Evolutionary conservation across 352 stramenopile genomes (phyloP).

Genomic region (Phytophthora cajani): DNA sequence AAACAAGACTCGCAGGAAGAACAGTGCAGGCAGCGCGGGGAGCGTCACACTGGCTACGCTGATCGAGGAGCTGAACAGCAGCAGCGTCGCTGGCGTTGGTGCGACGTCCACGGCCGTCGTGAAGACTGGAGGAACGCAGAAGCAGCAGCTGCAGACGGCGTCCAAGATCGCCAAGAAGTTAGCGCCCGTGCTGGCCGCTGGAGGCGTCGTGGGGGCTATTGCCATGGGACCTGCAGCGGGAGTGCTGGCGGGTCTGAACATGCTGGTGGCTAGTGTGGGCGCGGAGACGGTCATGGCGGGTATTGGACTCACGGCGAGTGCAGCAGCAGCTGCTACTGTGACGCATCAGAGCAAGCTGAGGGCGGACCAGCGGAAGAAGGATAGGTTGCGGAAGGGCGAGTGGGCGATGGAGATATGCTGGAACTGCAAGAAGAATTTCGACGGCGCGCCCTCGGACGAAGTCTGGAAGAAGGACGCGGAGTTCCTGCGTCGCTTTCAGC

Average conservation of each 20-base stretch:
- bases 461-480: conserved; percentile 65
- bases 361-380: conserved; percentile 40
- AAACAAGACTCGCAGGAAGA: conserved; percentile 6
- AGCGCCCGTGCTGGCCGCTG: conserved; percentile 61
- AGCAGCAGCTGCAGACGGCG: conserved; percentile 27
- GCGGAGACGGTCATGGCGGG: conserved; percentile 64
- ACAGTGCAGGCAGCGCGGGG: not conserved
- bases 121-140: conserved; percentile 5
- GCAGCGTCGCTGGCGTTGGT: conserved; percentile 13
- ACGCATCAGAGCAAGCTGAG: conserved; percentile 60
- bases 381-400: conserved; percentile 53
- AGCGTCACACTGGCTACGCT: conserved; percentile 46
- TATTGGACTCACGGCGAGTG: conserved; percentile 63
- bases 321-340: conserved; percentile 59
- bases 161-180: conserved; percentile 47
- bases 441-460: conserved; percentile 51
- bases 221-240: conserved; percentile 55
- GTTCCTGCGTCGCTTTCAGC: conserved; percentile 61
- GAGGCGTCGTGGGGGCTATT: conserved; percentile 62
- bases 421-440: conserved; percentile 62
- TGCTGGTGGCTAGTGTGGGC: conserved; percentile 59
- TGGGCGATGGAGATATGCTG: conserved; percentile 82
- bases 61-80: conserved; percentile 45
- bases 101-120: not conserved
- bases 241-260: conserved; percentile 64